Conservation (phyloP, 1,284 basidiomycete species). For the Cryptococcus sp. region DNA sequence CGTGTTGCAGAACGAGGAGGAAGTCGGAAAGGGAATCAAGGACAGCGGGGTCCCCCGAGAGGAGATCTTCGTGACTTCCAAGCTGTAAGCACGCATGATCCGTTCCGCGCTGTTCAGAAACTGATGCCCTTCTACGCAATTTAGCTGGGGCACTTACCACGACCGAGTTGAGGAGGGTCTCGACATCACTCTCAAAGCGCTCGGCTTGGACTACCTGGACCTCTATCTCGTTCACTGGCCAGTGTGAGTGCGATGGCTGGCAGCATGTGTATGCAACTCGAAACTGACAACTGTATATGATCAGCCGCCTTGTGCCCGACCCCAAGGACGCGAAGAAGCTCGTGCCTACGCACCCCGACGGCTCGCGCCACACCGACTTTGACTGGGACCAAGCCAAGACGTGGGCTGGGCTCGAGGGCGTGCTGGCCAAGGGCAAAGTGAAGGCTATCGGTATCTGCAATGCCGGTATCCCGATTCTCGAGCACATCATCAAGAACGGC, state of each 20-base stretch:
- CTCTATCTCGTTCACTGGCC: conserved; percentile 66
- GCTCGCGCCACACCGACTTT: conserved; percentile 50
- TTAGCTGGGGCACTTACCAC: conserved; percentile 66
- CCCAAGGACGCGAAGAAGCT: conserved; percentile 39
- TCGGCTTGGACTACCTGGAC: conserved; percentile 76
- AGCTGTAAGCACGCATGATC: conserved; percentile 29
- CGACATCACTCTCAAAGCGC: conserved; percentile 67
- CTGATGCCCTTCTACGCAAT: conserved; percentile 43
- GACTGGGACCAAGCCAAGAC: conserved; percentile 58
- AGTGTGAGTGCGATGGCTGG: conserved; percentile 7
- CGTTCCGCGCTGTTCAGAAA: neutral
- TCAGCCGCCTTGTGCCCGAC: neutral
- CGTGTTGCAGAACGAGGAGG: conserved; percentile 67
- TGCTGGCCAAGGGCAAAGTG: conserved; percentile 58
- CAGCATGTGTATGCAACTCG: conserved; percentile 1
- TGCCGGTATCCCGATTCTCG: conserved; percentile 43
- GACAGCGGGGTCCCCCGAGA: conserved; percentile 72
- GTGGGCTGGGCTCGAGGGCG: conserved; percentile 64
- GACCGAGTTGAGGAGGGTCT: conserved; percentile 62
- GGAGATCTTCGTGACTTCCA: conserved; percentile 71
- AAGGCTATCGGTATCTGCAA: conserved; percentile 57
- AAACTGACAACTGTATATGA: neutral
- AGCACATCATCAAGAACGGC: conserved; percentile 58
- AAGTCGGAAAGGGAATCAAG: conserved; percentile 80
- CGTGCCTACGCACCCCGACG: conserved; percentile 48